A percentile compares a stretch with the other conserved stretches of the same genome.
phyloP scores from a whole-genome alignment of 306 rosid genomes.

The Dryas alaskensis region DNA sequence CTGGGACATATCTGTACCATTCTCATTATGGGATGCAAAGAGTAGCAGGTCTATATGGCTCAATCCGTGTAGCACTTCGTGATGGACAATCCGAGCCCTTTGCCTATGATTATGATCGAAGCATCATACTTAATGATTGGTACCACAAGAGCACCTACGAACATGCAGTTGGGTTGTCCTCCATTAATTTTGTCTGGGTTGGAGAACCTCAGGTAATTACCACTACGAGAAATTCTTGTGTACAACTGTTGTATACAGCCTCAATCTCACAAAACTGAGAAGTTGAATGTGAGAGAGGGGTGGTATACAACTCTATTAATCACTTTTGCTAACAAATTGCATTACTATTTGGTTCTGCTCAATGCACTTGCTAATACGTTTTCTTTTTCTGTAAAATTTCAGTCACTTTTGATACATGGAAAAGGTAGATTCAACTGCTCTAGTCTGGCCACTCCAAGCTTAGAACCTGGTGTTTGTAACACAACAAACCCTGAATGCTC shows the following conservation, averaged over 20 bases:
- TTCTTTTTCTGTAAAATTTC: slow-evolving; percentile 11
- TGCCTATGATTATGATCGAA: slow-evolving; percentile 65
- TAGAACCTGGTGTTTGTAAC: slow-evolving; percentile 42
- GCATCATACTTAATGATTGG: slow-evolving; percentile 82
- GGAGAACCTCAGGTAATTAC: slow-evolving; percentile 69
- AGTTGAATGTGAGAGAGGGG: no score
- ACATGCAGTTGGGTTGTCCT: slow-evolving; percentile 63
- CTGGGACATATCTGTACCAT: slow-evolving; percentile 83
- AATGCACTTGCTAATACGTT: slow-evolving; percentile 6
- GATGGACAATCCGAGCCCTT: slow-evolving; percentile 69
- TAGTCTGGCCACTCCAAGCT: slow-evolving; percentile 26
- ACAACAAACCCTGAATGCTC: slow-evolving; percentile 59
- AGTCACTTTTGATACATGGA: slow-evolving; percentile 88
- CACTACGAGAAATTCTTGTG: no score
- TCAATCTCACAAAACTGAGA: no score
- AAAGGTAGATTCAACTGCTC: slow-evolving; percentile 82
- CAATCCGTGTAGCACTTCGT: slow-evolving; percentile 58
- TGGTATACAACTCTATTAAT: no score
- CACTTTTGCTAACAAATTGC: background rate
- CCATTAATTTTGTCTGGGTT: slow-evolving; percentile 52
- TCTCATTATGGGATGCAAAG: slow-evolving; percentile 97
- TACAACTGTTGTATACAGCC: no score
- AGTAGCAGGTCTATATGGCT: slow-evolving; percentile 73
- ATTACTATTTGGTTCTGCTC: background rate
- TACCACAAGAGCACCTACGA: slow-evolving; percentile 63